These are phyloP conservation scores for Trametopsis cervina DNA, from an alignment of 768 basidiomycete species.

Conservation along the genomic window DNA sequence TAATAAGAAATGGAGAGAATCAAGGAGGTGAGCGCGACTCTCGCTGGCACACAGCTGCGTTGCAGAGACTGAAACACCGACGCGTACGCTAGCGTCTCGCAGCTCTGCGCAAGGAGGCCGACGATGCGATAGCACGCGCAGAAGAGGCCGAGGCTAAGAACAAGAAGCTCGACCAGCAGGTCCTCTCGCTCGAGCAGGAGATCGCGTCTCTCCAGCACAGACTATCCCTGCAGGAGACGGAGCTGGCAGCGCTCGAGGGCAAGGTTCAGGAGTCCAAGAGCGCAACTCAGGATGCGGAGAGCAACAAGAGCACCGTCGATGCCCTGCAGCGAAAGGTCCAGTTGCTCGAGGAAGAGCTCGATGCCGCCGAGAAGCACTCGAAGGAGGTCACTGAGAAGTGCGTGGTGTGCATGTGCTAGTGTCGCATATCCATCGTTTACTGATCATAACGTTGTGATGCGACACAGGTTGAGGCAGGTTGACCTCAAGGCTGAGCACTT, in stretches of 20 bases:
- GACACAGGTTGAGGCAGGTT: slow-evolving; percentile 78
- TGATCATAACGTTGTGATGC: slow-evolving; percentile 5
- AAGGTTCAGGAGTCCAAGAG: slow-evolving; percentile 61
- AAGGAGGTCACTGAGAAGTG: slow-evolving; percentile 97
- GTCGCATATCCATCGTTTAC: slow-evolving; percentile 2
- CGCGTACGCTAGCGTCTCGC: slow-evolving; percentile 56
- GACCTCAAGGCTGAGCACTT: slow-evolving; percentile 99
- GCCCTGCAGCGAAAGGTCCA: slow-evolving; percentile 76
- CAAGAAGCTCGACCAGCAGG: slow-evolving; percentile 66
- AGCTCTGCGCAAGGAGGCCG: slow-evolving; percentile 78
- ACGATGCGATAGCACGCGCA: slow-evolving; percentile 71
- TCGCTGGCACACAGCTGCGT: not conserved
- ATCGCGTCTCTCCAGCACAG: slow-evolving; percentile 74
- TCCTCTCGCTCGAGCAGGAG: slow-evolving; percentile 82
- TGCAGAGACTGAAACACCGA: not conserved
- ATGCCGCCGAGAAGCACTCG: slow-evolving; percentile 90
- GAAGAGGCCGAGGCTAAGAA: slow-evolving; percentile 81
- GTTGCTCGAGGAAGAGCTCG: slow-evolving; percentile 92
- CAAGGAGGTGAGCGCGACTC: slow-evolving; percentile 30
- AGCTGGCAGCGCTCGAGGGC: slow-evolving; percentile 65
- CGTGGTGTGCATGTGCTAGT: slow-evolving; percentile 35
- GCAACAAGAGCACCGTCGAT: slow-evolving; percentile 66
- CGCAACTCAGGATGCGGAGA: slow-evolving; percentile 59
- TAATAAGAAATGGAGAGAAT: slow-evolving; percentile 36
- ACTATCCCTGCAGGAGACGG: slow-evolving; percentile 53